These are phyloP conservation scores for Epichloe uncinata DNA, from an alignment of 2,329 filamentous ascomycete genomes.

Conservation along the genomic window DNA sequence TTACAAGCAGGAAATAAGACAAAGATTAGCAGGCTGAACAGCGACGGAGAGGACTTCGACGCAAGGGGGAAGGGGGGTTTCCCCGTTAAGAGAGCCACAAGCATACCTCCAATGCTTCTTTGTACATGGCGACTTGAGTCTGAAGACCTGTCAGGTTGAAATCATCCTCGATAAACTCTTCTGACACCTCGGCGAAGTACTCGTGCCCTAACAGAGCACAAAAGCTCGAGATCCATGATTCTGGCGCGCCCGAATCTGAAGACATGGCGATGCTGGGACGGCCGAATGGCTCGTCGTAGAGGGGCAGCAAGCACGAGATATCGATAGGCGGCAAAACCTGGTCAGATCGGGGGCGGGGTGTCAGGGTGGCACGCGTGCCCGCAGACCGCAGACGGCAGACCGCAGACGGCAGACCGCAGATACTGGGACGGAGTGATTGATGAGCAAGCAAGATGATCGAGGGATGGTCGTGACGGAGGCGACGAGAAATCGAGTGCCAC, in stretches of 20 bases:
- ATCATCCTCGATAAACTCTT: constrained; percentile 99
- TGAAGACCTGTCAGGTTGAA: constrained; percentile 96
- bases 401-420: too few species aligned
- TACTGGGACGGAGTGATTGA: background rate
- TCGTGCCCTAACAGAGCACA: constrained; percentile 93
- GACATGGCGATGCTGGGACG: constrained; percentile 31
- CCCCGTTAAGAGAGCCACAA: background rate
- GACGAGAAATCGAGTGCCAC: background rate
- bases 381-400: background rate
- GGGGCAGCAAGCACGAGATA: background rate
- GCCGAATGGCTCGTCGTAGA: constrained; percentile 3
- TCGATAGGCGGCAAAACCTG: constrained; percentile 1
- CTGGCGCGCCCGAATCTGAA: constrained; percentile 47
- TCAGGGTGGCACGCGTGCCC: constrained; percentile 1
- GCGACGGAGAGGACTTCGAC: background rate
- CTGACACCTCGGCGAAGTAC: constrained; percentile 96
- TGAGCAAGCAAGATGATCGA: background rate
- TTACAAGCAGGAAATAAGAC: constrained; percentile 16
- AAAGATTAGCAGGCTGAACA: background rate
- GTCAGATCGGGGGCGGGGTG: constrained; percentile 3
- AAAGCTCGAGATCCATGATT: constrained; percentile 97
- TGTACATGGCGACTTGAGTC: constrained; percentile 95
- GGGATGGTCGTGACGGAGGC: background rate
- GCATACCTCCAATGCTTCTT: constrained; percentile 77
- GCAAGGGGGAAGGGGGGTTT: too few species aligned